Percentiles rank a stretch among this genome's conserved stretches.
Evolutionary conservation across 2,329 filamentous ascomycete species (phyloP).

Genomic region (Botrytis sinoallii): DNA sequence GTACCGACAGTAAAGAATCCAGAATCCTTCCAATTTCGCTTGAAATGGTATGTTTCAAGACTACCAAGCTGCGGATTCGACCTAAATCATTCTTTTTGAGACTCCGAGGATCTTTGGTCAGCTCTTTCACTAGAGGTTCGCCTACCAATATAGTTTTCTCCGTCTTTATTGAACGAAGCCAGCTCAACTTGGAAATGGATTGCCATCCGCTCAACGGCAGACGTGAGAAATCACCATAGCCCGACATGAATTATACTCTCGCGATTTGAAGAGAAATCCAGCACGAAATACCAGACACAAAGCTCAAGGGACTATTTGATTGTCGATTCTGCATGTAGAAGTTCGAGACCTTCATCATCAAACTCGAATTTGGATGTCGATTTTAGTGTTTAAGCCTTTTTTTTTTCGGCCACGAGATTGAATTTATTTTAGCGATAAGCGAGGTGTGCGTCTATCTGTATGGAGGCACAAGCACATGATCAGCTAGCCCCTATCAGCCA

Average conservation of each 20-base stretch:
- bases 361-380: neutral
- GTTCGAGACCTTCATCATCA: neutral
- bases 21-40: slow-evolving; percentile 6
- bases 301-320: neutral
- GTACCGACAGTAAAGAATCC: neutral
- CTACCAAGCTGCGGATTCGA: neutral
- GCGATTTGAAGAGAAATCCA: neutral
- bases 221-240: neutral
- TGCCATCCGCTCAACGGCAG: neutral
- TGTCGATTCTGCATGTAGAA: neutral
- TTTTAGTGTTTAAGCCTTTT: neutral
- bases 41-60: neutral
- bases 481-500: neutral
- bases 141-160: neutral
- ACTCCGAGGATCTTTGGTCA: neutral
- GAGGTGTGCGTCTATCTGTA: neutral
- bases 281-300: neutral
- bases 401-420: neutral
- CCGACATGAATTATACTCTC: neutral
- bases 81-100: neutral
- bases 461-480: neutral
- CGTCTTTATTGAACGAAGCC: neutral
- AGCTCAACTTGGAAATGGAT: neutral
- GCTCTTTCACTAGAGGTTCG: neutral
- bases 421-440: neutral